A percentile compares a stretch with the other conserved stretches of the same genome.
phyloP scores from a whole-genome alignment of 2,329 filamentous ascomycete species.

The Aureobasidium vineae region DNA sequence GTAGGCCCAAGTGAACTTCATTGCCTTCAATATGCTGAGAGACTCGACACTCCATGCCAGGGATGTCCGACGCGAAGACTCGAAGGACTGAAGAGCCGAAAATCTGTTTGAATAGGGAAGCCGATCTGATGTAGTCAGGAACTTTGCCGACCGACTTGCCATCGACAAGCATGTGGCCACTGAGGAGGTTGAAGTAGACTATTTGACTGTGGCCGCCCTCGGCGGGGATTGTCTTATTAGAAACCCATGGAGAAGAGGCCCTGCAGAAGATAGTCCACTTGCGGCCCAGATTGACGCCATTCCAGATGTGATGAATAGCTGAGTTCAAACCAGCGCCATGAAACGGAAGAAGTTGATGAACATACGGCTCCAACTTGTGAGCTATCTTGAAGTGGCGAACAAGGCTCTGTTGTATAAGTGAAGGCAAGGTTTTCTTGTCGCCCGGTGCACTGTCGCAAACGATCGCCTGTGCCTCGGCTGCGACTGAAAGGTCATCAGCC shows the following conservation, averaged over 20 bases:
- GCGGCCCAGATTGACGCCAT: neutral
- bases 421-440: too few species aligned
- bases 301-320: slow-evolving; percentile 2
- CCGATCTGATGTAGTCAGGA: slow-evolving; percentile 52
- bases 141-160: slow-evolving; percentile 53
- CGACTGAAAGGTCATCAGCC: slow-evolving; percentile 32
- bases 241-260: neutral
- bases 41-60: slow-evolving; percentile 55
- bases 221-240: neutral
- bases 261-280: neutral
- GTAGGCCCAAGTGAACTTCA: slow-evolving; percentile 55
- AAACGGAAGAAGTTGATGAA: slow-evolving; percentile 36
- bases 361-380: slow-evolving; percentile 47
- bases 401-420: too few species aligned
- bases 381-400: too few species aligned
- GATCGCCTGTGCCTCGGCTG: slow-evolving; percentile 44
- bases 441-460: neutral
- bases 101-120: slow-evolving; percentile 48
- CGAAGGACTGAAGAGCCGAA: slow-evolving; percentile 56
- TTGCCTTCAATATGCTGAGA: slow-evolving; percentile 42
- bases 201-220: slow-evolving; percentile 22
- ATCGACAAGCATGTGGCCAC: slow-evolving; percentile 52
- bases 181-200: slow-evolving; percentile 46
- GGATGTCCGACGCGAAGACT: slow-evolving; percentile 52
- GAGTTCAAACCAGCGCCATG: neutral